These are phyloP conservation scores for Lodderomyces theae DNA, from an alignment of 1,139 yeast genomes.

Conservation along the genomic window DNA sequence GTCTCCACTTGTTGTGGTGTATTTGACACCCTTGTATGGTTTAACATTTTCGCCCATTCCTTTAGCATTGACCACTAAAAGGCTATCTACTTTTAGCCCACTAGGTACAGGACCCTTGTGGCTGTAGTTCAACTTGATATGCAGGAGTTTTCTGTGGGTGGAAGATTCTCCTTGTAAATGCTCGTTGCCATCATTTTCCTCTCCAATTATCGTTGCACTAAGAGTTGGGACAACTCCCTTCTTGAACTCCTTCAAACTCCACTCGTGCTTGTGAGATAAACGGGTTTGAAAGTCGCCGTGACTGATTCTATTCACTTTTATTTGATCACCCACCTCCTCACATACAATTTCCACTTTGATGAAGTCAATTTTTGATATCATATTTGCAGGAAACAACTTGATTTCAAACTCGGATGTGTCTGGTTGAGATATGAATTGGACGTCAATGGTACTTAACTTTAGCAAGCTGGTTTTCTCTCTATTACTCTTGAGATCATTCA, in stretches of 20 bases:
- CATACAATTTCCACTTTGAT: slow-evolving; percentile 51
- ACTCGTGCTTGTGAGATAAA: slow-evolving; percentile 57
- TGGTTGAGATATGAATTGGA: slow-evolving; percentile 59
- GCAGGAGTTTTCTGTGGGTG: slow-evolving; percentile 42
- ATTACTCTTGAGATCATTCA: slow-evolving; percentile 16
- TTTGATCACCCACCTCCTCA: slow-evolving; percentile 13
- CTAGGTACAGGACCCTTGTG: slow-evolving; percentile 75
- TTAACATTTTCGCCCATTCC: slow-evolving; percentile 64
- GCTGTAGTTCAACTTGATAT: slow-evolving; percentile 52
- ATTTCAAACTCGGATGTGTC: slow-evolving; percentile 75
- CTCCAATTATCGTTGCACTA: slow-evolving; percentile 46
- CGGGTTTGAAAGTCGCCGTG: slow-evolving; percentile 68
- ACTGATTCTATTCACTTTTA: slow-evolving; percentile 57
- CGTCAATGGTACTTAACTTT: slow-evolving; percentile 62
- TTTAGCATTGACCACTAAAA: slow-evolving; percentile 56
- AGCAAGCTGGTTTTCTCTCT: slow-evolving; percentile 26
- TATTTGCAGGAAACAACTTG: slow-evolving; percentile 51
- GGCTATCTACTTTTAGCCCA: slow-evolving; percentile 66
- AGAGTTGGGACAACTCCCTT: slow-evolving; percentile 71
- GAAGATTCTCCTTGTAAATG: slow-evolving; percentile 4
- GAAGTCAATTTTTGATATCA: slow-evolving; percentile 57
- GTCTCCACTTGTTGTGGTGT: slow-evolving; percentile 65
- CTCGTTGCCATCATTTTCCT: slow-evolving; percentile 14
- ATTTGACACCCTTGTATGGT: slow-evolving; percentile 92
- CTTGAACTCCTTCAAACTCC: slow-evolving; percentile 63